Evolutionary conservation across 805 yeast genomes (phyloP), one percentile per base, ranked within the genome.

Genomic region (Ogataea trehalophila): DNA sequence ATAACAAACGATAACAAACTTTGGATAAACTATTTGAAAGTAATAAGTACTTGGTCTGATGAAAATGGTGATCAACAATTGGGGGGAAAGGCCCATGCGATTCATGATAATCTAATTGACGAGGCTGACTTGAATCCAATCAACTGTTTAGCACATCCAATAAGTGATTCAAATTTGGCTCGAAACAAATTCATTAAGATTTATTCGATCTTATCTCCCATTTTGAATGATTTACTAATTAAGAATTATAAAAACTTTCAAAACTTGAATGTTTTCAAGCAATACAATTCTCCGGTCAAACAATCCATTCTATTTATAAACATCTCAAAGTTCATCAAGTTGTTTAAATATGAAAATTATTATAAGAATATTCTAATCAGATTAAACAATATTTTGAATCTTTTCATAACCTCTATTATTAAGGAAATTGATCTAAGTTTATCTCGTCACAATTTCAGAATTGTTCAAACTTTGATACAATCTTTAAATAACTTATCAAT

Each of bases 391-490:
- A 70, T 83, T 13, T 62, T 80, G 36, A 92, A 85, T 57, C 70
- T 87, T 17, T 87, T 88, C 59, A 83, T 85, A 37, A 84, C 77
- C 59, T 87, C 94, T 0, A 73, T 85, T 7, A 61, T 87, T 15
- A 65, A 80, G 41, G 95, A 88, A 59, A 72, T 87, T 49, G 91
- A 85, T 44, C 64, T 73, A 31, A 82, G 76, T 51, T 74, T 75
- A 49, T 79, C 75, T 39, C 58, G 71, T 2, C 66, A 71, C 39
- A 79, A 81, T 37, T 77, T 65, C 52, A 62, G 57, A 3, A 62
- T 63, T 18, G 71, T 77, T 14, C 47, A 51, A 26, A 46, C 44
- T n/a, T 46, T 67, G 33, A 56, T 66, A n/a, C 33, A 37, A 3
- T 52, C 67, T 1, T 45, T 66, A 20, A 60, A 60, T 45, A 52